Evolutionary conservation across 768 basidiomycete species (phyloP).

Genomic region (Psilocybe azurescens): DNA sequence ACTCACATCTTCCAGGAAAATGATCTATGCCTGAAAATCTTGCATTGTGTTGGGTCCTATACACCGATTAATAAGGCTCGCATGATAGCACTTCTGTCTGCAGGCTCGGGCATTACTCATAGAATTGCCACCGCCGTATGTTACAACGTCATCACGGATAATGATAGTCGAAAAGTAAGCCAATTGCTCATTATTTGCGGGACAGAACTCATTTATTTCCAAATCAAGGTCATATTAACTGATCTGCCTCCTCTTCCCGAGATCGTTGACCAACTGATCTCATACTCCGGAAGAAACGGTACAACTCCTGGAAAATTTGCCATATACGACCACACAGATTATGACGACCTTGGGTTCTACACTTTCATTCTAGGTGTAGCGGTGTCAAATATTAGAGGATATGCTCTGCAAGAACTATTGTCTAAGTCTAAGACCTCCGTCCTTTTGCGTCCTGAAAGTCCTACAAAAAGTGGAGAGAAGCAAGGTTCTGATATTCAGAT

Average conservation of each 20-base stretch:
- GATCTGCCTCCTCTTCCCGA: slow-evolving; percentile 56
- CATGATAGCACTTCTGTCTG: slow-evolving; percentile 55
- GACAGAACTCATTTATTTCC: slow-evolving; percentile 5
- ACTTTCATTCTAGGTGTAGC: slow-evolving; percentile 63
- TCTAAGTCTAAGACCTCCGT: slow-evolving; percentile 14
- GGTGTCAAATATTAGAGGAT: slow-evolving; percentile 61
- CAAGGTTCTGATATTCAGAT: slow-evolving; percentile 50
- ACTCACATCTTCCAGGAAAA: slow-evolving; percentile 43
- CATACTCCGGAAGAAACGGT: slow-evolving; percentile 32
- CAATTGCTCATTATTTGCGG: slow-evolving; percentile 3
- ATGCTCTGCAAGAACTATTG: slow-evolving; percentile 54
- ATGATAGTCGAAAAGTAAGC: slow-evolving; percentile 25
- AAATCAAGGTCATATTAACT: slow-evolving; percentile 44
- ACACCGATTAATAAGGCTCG: slow-evolving; percentile 54
- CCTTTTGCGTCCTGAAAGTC: slow-evolving; percentile 19
- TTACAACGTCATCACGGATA: slow-evolving; percentile 47
- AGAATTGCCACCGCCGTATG: slow-evolving; percentile 67
- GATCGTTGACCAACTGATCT: slow-evolving; percentile 55
- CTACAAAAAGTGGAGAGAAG: slow-evolving; percentile 31
- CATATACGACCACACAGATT: slow-evolving; percentile 61
- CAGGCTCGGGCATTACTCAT: slow-evolving; percentile 51
- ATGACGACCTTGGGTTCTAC: slow-evolving; percentile 60
- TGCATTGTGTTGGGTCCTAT: slow-evolving; percentile 44
- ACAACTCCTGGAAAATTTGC: slow-evolving; percentile 52
- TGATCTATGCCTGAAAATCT: slow-evolving; percentile 48